Base-by-base conservation (phyloP, 768 basidiomycete species). In the Phlegmacium glaucopus region DNA sequence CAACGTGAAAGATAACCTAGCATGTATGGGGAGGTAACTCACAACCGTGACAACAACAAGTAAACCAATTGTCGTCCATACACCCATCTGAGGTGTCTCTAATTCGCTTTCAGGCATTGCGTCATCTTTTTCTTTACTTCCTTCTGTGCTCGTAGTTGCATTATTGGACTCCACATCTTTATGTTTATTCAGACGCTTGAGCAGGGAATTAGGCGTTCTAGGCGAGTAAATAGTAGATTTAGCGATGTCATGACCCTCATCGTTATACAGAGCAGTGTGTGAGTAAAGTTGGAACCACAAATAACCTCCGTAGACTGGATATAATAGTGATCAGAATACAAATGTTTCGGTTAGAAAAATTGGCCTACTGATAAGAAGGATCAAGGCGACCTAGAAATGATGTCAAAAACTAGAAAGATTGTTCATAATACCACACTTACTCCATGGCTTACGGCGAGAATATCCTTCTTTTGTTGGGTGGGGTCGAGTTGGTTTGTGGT, bases 201-300 rank as follows among this genome's bases (percentile, higher is more conserved):
- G 6, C 4, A 34, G 32, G 4, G 4, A 11, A 34, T 60, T 57
- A 2, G 61, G 61, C 10, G 59, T 60, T 4, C 61, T 18, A 56
- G 79, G 72, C 50, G 54, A 49, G 6, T 22, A 22, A 22, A 22
- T 22, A 22, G 55, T 68, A 27, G 71, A 69, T 55, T 67, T 48
- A 41, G 68, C 53, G 18, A 66, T 51, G 48, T 75, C 61, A 1
- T 52, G 54, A 13, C 65, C 64, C 25, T 77, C 71, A 39, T 83
- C 74, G 51, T 77, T 65, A 59, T 88, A 94, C 11, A 93, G 72
- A 26, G 72, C 64, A 3, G 83, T 73, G 61, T 93, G 90, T 1
- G 90, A 88, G 59, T 75, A 84, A 0, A 88, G 73, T 57, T 90
- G 90, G 71, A 91, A 90, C 40, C 82, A 62, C n/a, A 91, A 77